A percentile compares a stretch with the other conserved stretches of the same genome.
phyloP scores from a whole-genome alignment of 164 flowering plant genomes.

The Annona cherimola region DNA sequence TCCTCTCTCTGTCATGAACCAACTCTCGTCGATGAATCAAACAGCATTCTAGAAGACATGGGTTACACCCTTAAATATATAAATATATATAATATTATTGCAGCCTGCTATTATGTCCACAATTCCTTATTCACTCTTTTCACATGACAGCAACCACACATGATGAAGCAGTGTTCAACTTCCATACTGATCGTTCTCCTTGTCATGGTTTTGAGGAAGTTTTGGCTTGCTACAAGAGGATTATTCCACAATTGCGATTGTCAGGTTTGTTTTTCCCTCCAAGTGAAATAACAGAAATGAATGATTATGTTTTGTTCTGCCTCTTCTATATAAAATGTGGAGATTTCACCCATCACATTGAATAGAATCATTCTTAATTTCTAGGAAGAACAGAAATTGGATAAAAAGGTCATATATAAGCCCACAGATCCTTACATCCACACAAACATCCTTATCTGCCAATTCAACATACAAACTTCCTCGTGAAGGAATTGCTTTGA shows the following conservation, averaged over 20 bases:
- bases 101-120: neutral
- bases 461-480: neutral
- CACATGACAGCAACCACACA: constrained; percentile 57
- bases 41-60: neutral
- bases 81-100: too few species aligned
- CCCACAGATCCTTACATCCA: constrained; percentile 11
- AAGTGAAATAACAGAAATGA: too few species aligned
- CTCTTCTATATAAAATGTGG: too few species aligned
- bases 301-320: too few species aligned
- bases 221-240: constrained; percentile 47
- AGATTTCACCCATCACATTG: too few species aligned
- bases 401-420: too few species aligned
- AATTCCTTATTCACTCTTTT: neutral
- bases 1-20: neutral
- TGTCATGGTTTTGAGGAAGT: constrained; percentile 86
- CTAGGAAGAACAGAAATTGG: too few species aligned
- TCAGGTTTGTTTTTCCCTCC: constrained; percentile 35
- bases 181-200: constrained; percentile 52
- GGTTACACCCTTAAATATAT: neutral
- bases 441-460: neutral
- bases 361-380: too few species aligned
- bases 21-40: neutral
- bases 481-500: neutral
- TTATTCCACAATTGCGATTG: constrained; percentile 45
- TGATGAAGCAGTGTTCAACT: constrained; percentile 67